Conservation (phyloP, 805 yeast genomes). For the Zygosaccharomyces rouxii region DNA sequence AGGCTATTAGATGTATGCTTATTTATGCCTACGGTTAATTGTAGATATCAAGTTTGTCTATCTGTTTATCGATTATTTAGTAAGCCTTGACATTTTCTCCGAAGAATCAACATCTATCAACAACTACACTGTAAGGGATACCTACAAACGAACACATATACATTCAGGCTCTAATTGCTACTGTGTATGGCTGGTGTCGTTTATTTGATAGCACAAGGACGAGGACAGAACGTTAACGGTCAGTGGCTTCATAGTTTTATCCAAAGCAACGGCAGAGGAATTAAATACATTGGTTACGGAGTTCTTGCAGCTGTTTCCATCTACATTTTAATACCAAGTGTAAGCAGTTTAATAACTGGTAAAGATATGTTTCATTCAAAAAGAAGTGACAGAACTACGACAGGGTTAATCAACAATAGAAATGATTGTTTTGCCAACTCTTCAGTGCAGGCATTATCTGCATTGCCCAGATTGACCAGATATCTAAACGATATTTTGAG, state of each 20-base stretch:
- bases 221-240: conserved; percentile 16
- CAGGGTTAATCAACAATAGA: conserved; percentile 76
- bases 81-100: not conserved
- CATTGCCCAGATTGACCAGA: conserved; percentile 53
- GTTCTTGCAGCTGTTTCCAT: conserved; percentile 16
- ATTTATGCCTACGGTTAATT: too few relatives aligned
- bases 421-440: conserved; percentile 94
- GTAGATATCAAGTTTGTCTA: too few relatives aligned
- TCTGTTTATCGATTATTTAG: not conserved
- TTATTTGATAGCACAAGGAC: conserved; percentile 9
- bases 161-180: not conserved
- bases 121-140: not conserved
- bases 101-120: not conserved
- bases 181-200: conserved; percentile 10
- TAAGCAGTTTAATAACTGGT: conserved; percentile 12
- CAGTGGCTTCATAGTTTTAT: conserved; percentile 17
- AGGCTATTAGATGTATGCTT: too few relatives aligned
- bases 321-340: conserved; percentile 21
- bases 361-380: conserved; percentile 32
- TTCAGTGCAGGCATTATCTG: conserved; percentile 71
- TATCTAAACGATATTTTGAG: conserved; percentile 44
- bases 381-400: conserved; percentile 69
- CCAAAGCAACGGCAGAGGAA: conserved; percentile 17
- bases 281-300: conserved; percentile 10
- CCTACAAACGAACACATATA: not conserved